Base-by-base conservation (phyloP, 495 filamentous ascomycete genomes). In the Aspergillus sparsus region DNA sequence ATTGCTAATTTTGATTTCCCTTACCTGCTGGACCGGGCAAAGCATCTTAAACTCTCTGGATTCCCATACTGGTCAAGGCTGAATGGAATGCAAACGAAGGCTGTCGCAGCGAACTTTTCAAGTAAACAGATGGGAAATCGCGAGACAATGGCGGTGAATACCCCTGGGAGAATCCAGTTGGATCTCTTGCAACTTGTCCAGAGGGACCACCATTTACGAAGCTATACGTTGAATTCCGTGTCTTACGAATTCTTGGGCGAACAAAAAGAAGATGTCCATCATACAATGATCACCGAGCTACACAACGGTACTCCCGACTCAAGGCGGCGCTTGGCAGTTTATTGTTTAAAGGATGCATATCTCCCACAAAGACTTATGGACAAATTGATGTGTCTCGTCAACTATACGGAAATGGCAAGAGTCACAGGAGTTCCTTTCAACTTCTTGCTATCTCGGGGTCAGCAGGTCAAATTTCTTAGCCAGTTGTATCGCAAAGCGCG, bases 41-140 rank as follows among this genome's bases (percentile, higher is more conserved):
- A 85, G 58, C 85, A 95, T 67, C 77, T 99, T 10, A 93, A 92
- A 58, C 85, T 87, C 52, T 62, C 58, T 0, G 75, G 76, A 0
- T 99, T 99, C 61, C 87, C 93, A 2, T 92, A 85, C 73, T 96
- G 89, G 90, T 89, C 93, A 1, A 81, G 94, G 61, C 71, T 96
- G 52, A 83, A 78, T 42, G 84, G 76, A 12, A 78, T 83, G 7
- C 81, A 72, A 62, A 92, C 93, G 1, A 74, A 83, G 12, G 75
- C 85, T 1, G 95, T 85, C 61, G 84, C 91, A 1, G 82, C 89
- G 4, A 98, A 89, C 64, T 90, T 99, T 68, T 93, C 90, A 3
- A 97, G 93, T 78, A 99, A 99, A 74, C 94, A 99, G 74, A 96
- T 99, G 90, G 94, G 94, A 41, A 97, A 90, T 69, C 89, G 94